Base-by-base conservation (phyloP, 2,329 filamentous ascomycete genomes). In the Talaromyces piceae region DNA sequence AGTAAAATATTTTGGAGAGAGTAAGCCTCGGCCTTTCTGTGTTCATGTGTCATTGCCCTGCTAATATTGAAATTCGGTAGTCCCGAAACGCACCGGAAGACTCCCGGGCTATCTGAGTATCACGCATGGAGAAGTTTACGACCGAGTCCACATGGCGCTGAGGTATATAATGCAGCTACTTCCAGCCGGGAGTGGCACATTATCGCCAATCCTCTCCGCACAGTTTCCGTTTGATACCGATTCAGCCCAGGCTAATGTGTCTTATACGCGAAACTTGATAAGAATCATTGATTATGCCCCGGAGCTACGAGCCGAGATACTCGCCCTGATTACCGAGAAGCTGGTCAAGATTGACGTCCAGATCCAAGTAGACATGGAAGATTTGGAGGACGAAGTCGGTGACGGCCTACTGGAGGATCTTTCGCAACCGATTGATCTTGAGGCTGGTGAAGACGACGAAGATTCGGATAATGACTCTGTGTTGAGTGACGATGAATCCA, bases 271-370 rank as follows among this genome's bases (percentile, higher is more conserved):
- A 60, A 95, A 97, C 64, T 74, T 97, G 8, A 74, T 97, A 23
- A 81, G 78, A 53, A 74, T 97, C 28, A 83, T 86, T 49, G 77
- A 82, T 45, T 95, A 95, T 63, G 81, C 86, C 1, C 84, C 88
- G 0, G 84, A 87, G 53, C 73, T 96, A 30, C 84, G 85, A 55
- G 81, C 86, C 6, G 87, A 94, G 55, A 83, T 97, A 22, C 78
- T 95, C 56, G 84, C 89, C 51, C 73, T 95, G 11, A 86, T 97
- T 45, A 86, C 90, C 39, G 87, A 91, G 59, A 84, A 88, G 56
- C 77, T 97, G 6, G 88, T 97, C 62, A 93, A 93, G 69, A 88
- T 97, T 53, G 93, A 98, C 65, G 89, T 95, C 1, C 88, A 96
- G 65, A 93, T 97, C 68, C 91, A 96, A 69, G 81, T 91, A 46